Percentiles rank a stretch among this genome's conserved stretches.
Evolutionary conservation across 495 filamentous ascomycete genomes (phyloP).

Genomic region (Halenospora varia): DNA sequence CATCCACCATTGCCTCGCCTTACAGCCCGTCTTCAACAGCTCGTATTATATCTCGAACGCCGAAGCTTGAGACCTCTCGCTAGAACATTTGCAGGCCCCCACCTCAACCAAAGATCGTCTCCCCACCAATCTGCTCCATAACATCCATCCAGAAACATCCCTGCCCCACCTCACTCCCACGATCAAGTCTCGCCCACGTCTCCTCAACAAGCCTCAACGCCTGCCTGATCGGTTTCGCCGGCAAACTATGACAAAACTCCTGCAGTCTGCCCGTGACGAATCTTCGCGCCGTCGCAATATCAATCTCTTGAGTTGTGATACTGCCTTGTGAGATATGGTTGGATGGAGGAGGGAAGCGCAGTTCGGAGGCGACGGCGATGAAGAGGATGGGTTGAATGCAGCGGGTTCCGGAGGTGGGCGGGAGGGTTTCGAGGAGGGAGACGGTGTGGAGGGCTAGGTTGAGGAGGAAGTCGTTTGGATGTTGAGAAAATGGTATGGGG

Average conservation of each 20-base stretch:
- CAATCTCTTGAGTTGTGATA: slow-evolving; percentile 23
- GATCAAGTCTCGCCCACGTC: slow-evolving; percentile 48
- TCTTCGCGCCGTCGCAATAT: slow-evolving; percentile 14
- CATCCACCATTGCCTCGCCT: no score
- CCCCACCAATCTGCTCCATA: slow-evolving; percentile 54
- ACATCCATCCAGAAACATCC: slow-evolving; percentile 58
- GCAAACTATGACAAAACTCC: slow-evolving; percentile 28
- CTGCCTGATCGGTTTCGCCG: slow-evolving; percentile 48
- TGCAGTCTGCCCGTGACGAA: slow-evolving; percentile 20
- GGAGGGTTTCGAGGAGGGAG: slow-evolving; percentile 45
- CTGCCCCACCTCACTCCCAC: slow-evolving; percentile 29
- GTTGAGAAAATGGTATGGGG: slow-evolving; percentile 5
- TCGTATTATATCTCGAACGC: no score
- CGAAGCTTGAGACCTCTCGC: no score
- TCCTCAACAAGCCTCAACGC: slow-evolving; percentile 45
- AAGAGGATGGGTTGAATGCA: slow-evolving; percentile 53
- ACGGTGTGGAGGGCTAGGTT: slow-evolving; percentile 50
- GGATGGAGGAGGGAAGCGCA: slow-evolving; percentile 34
- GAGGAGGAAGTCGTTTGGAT: slow-evolving; percentile 43
- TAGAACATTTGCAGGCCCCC: no score
- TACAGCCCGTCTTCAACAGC: no score
- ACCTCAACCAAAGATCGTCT: slow-evolving; percentile 53
- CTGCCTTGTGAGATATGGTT: slow-evolving; percentile 43
- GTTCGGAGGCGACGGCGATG: slow-evolving; percentile 45
- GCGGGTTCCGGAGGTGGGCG: slow-evolving; percentile 48